These are phyloP conservation scores for Rhizopogon sp. DNA, from an alignment of 768 basidiomycete genomes.

Conservation along the genomic window DNA sequence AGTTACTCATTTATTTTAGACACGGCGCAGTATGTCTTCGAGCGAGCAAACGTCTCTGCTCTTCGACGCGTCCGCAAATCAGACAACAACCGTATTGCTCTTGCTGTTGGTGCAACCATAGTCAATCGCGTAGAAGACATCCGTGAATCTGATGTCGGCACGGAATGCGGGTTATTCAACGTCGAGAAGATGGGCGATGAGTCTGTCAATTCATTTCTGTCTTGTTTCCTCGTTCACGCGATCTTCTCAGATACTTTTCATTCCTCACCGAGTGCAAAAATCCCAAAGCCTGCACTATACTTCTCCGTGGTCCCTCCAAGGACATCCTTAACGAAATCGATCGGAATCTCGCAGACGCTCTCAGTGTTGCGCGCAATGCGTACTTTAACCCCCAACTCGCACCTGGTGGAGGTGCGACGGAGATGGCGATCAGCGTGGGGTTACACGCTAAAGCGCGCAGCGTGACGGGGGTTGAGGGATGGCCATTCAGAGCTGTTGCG, in stretches of 20 bases:
- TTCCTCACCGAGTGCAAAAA: slow-evolving; percentile 88
- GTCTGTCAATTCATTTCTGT: slow-evolving; percentile 28
- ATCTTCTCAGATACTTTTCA: slow-evolving; percentile 77
- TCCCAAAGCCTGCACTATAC: slow-evolving; percentile 97
- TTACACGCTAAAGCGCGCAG: slow-evolving; percentile 74
- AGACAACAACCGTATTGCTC: slow-evolving; percentile 97
- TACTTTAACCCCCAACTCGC: slow-evolving; percentile 94
- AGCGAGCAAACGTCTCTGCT: slow-evolving; percentile 85
- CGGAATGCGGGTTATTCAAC: slow-evolving; percentile 91
- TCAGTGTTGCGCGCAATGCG: slow-evolving; percentile 95
- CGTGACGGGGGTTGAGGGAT: slow-evolving; percentile 84
- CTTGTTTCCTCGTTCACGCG: background rate
- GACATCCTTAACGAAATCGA: slow-evolving; percentile 98
- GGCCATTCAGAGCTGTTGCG: slow-evolving; percentile 87
- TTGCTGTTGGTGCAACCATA: slow-evolving; percentile 93
- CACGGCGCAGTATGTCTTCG: slow-evolving; percentile 87
- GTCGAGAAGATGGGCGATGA: slow-evolving; percentile 98
- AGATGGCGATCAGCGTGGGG: slow-evolving; percentile 95
- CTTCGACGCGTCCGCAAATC: slow-evolving; percentile 97
- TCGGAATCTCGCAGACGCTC: slow-evolving; percentile 95
- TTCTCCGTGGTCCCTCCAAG: slow-evolving; percentile 96
- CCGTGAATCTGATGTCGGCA: slow-evolving; percentile 87
- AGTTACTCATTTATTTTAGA: slow-evolving; percentile 40
- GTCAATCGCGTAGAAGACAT: slow-evolving; percentile 96
- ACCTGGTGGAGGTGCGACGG: slow-evolving; percentile 95